These are phyloP conservation scores for Dipodascus albidus DNA, from an alignment of 805 yeast genomes.

Conservation along the genomic window DNA sequence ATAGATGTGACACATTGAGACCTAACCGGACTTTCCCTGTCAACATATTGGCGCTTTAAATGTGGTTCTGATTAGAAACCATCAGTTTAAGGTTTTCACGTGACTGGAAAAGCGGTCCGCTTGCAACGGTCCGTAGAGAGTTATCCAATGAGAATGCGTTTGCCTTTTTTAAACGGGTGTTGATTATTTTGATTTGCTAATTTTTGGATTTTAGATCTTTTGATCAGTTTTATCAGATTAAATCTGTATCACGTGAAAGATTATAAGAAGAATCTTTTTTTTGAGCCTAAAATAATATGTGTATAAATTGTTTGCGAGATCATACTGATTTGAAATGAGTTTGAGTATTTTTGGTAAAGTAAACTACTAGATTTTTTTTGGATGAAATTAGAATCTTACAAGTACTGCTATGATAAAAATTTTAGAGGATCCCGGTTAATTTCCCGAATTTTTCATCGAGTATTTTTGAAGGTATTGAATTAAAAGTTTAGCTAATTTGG, in stretches of 20 bases:
- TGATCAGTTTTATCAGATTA: not conserved
- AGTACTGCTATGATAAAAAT: no score
- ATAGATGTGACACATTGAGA: no score
- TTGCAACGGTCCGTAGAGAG: not conserved
- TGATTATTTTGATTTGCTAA: not conserved
- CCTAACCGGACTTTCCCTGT: not conserved
- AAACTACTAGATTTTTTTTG: no score
- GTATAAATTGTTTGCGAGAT: no score
- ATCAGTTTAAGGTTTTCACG: not conserved
- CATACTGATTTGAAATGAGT: no score
- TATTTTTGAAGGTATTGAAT: no score
- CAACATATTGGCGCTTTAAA: not conserved
- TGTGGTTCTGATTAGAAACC: not conserved
- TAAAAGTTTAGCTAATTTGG: no score
- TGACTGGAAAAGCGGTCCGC: conserved; percentile 1
- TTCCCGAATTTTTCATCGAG: no score
- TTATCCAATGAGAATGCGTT: not conserved
- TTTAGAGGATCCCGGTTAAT: no score
- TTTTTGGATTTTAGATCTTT: not conserved
- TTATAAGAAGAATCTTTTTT: not conserved
- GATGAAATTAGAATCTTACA: no score
- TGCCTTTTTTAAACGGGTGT: not conserved
- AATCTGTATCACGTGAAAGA: not conserved
- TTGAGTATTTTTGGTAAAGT: no score
- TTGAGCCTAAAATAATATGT: no score